Evolutionary conservation across 2,329 filamentous ascomycete genomes (phyloP).

Genomic region (Lasiodiplodia theobromae): DNA sequence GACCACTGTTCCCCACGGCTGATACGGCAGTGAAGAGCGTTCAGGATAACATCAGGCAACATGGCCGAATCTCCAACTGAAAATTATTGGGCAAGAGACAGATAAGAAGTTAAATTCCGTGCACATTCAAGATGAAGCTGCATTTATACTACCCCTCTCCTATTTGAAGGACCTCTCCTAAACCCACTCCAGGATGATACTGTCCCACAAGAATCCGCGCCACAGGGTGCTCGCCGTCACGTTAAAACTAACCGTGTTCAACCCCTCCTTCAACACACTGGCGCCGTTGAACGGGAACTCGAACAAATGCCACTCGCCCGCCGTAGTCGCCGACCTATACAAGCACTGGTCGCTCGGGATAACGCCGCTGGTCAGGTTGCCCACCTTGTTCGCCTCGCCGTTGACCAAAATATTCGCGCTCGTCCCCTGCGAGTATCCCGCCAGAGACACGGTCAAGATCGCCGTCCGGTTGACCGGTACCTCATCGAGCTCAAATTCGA

Average conservation of each 20-base stretch:
- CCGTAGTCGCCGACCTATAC: conserved; percentile 56
- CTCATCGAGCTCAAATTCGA: conserved; percentile 41
- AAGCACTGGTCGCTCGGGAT: conserved; percentile 55
- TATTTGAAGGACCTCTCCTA: background rate
- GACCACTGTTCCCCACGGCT: background rate
- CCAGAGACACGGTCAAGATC: conserved; percentile 53
- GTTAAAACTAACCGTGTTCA: conserved; percentile 48
- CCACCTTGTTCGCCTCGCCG: conserved; percentile 42
- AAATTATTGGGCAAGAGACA: background rate
- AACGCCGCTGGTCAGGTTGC: conserved; percentile 48
- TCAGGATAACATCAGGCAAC: background rate
- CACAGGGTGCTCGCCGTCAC: conserved; percentile 47
- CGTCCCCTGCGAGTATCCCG: conserved; percentile 54
- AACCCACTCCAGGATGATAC: conserved; percentile 47
- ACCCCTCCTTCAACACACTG: conserved; percentile 41
- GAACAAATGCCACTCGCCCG: conserved; percentile 57
- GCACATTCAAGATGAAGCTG: background rate
- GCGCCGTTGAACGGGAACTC: conserved; percentile 47
- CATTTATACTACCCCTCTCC: background rate
- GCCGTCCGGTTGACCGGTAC: conserved; percentile 40
- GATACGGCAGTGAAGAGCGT: background rate
- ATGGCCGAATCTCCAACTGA: background rate
- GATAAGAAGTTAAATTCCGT: background rate
- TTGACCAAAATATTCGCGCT: conserved; percentile 54
- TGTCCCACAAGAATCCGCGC: conserved; percentile 55